Percentiles rank a stretch among this genome's conserved stretches.
phyloP scores from a whole-genome alignment of 306 rosid genomes.

The Elaeagnus macrophylla region DNA sequence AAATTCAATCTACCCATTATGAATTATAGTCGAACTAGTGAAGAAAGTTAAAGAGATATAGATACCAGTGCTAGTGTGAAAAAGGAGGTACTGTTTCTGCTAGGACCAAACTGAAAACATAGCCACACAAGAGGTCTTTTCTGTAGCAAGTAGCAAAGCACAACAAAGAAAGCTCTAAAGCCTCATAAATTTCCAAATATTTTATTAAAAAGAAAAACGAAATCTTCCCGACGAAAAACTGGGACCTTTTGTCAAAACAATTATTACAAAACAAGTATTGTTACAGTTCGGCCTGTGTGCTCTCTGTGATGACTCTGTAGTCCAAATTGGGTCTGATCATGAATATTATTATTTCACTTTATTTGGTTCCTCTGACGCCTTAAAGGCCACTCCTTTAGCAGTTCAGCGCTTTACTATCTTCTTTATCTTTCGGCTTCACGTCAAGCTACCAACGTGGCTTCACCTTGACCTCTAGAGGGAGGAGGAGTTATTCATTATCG shows the following conservation, averaged over 20 bases:
- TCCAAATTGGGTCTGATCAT: constrained; percentile 8
- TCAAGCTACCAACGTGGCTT: constrained; percentile 53
- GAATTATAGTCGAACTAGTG: background rate
- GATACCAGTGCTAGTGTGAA: constrained; percentile 34
- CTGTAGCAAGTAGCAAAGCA: too few species aligned
- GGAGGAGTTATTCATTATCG: too few species aligned
- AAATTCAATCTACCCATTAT: background rate
- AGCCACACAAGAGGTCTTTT: too few species aligned
- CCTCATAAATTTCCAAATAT: too few species aligned
- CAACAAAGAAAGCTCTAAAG: too few species aligned
- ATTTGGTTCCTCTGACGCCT: too few species aligned
- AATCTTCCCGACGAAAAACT: constrained; percentile 30
- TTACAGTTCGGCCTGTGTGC: background rate
- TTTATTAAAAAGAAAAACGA: constrained; percentile 5
- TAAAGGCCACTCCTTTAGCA: constrained; percentile 15
- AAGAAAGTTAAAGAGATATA: constrained; percentile 20
- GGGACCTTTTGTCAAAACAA: constrained; percentile 7
- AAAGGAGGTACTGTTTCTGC: constrained; percentile 36
- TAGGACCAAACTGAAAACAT: background rate
- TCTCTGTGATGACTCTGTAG: background rate
- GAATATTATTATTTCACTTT: too few species aligned
- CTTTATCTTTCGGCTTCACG: constrained; percentile 49
- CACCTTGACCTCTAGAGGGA: constrained; percentile 38
- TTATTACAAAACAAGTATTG: constrained; percentile 4
- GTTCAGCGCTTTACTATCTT: constrained; percentile 15